Conservation (phyloP, 2,329 filamentous ascomycete species). For the Verticillium dahliae region DNA sequence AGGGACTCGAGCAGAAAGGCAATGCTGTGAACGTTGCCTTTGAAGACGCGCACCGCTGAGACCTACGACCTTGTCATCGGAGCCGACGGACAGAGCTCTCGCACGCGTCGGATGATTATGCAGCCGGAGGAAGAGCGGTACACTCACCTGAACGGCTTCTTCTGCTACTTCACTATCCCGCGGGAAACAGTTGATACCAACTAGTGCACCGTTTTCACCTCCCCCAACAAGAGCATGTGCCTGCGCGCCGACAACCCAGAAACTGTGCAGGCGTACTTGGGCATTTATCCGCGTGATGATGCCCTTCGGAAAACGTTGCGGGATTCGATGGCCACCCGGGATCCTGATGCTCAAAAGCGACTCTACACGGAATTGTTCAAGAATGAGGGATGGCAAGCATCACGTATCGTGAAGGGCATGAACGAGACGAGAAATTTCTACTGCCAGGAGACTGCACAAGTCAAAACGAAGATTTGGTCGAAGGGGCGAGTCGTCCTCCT, state of each 20-base stretch:
- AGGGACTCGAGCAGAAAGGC: slow-evolving; percentile 22
- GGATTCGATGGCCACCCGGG: slow-evolving; percentile 2
- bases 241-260: slow-evolving; percentile 9
- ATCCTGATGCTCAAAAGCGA: slow-evolving; percentile 24
- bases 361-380: slow-evolving; percentile 22
- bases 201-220: slow-evolving; percentile 5
- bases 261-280: slow-evolving; percentile 7
- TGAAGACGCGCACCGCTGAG: slow-evolving; percentile 30
- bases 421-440: slow-evolving; percentile 32
- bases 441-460: slow-evolving; percentile 29
- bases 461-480: slow-evolving; percentile 27
- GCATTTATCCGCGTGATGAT: slow-evolving; percentile 2
- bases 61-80: slow-evolving; percentile 46
- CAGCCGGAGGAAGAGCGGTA: slow-evolving; percentile 15
- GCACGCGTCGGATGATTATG: slow-evolving; percentile 35
- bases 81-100: slow-evolving; percentile 48
- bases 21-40: slow-evolving; percentile 30
- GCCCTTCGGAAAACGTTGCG: neutral
- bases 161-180: slow-evolving; percentile 26
- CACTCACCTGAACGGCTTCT: slow-evolving; percentile 17
- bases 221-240: slow-evolving; percentile 1
- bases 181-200: slow-evolving; percentile 11
- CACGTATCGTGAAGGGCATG: slow-evolving; percentile 21
- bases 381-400: slow-evolving; percentile 33
- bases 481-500: slow-evolving; percentile 34